Base-by-base conservation (phyloP, 371 early-diverging fungal genomes). In the Haplosporangium sp. region DNA sequence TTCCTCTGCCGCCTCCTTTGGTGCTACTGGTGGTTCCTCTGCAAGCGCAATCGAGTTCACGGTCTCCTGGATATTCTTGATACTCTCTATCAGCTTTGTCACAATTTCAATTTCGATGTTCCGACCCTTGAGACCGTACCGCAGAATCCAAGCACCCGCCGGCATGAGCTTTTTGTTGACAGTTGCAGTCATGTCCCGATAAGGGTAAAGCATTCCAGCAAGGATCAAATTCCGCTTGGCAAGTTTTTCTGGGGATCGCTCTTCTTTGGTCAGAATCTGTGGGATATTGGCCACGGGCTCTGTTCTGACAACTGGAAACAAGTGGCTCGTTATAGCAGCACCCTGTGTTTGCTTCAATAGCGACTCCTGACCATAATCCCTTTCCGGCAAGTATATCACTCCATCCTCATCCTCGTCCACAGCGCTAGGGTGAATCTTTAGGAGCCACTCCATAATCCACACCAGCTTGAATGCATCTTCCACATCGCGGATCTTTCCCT, bases 381-480 rank as follows among this genome's bases (percentile, higher is more conserved):
- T 62, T 75, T 47, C 72, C 42, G 52, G 65, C 37, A 54, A 69
- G 59, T 13, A 62, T 29, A 52, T 60, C 42, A 38, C 55, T 37
- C 42, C 74, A n/a, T 67, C 68, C 4, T 66, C 64, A 38, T 29
- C 75, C 20, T 42, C 14, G 0, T 29, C 48, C 8, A 36, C 54
- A 14, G 59, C 58, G 12, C 48, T 52, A 13, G 62, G 68, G 5
- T 66, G 64, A 38, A 61, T 71, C 36, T 47, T 62, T 46, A 60
- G 37, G 21, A 82, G 66, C 91, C 91, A 88, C 55, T 82, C 80
- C 9, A 87, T 66, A 37, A 82, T 76, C 62, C 83, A 83, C 1
- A 83, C 85, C 2, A 87, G 77, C 38, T 77, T 71, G 18, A 87
- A 81, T 12, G 84, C 86, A 45, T 74, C 55, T 0, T 54, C 59